Base-by-base conservation (phyloP, 768 basidiomycete genomes). In the Mycena kentingensis region DNA sequence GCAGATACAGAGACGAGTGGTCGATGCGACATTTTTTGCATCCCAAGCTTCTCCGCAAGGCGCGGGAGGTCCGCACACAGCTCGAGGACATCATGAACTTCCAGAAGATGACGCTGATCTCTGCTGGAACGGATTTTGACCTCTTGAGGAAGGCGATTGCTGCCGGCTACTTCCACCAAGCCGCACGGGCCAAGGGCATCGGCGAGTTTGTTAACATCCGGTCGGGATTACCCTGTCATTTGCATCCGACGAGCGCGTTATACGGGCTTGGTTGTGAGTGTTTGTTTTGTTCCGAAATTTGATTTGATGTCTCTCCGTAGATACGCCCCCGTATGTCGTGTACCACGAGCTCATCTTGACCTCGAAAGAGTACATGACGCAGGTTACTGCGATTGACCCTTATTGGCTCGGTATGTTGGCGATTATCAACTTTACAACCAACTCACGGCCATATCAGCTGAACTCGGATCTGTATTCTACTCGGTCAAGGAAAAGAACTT, bases 11-110 rank as follows among this genome's bases (percentile, higher is more conserved):
- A 19, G 97, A 99, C 64, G 90, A 93, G 36, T 99, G 96, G 97
- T 84, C 83, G 2, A 84, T 94, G 73, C 83, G 90, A 37, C 97
- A 99, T 68, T 99, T 98, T 75, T 67, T 98, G 46, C 97, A 99
- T 67, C 96, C 96, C 0, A 98, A 98, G 68, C 78, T 98, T 34
- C 79, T 99, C 29, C 79, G 96, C 35, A 99, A 99, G 70, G 90
- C 91, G 5, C 81, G 96, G 26, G 97, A 99, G 74, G 97, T 99
- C 31, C 85, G 97, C 26, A 83, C 81, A 3, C 97, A 99, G 73
- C 80, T 99, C 15, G 95, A 98, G 66, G 97, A 99, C 65, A 98
- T 99, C 69, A 98, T 98, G 94, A 96, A 97, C 65, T 90, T 91
- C 70, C 95, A 98, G 72, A 98, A 98, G 75, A 92, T 98, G 89